Evolutionary conservation across 305 asterid species (phyloP), one percentile per base, ranked within the genome.

Genomic region (Stenogyne calaminthoides): DNA sequence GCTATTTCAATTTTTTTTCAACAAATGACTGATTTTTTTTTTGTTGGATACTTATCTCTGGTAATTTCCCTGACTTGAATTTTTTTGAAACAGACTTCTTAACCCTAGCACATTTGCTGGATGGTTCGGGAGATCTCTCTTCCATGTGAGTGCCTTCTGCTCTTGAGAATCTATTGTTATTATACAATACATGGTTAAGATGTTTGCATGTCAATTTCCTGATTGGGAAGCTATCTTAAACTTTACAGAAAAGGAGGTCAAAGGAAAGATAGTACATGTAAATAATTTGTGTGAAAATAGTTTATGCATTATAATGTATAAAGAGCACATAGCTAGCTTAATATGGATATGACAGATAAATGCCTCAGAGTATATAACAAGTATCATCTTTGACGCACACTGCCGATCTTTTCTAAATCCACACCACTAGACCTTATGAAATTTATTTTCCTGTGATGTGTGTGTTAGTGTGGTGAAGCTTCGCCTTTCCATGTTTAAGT

Each of bases 51-150:
- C 70, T 77, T 49, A 32, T 36, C 19, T 70, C 63, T 62, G 20
- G 66, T 74, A 64, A 69, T 73, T 72, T 52, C 22, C 51, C 81
- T 72, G 75, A 77, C 76, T 64, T 57, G 3, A 34, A 34, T 18
- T 76, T 16, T 40, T 54, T n/a, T 80, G 80, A 62, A 77, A 86
- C 96, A 94, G 99, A 86, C 97, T 91, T 85, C 96, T 94, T 71
- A 94, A 94, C 86, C 99, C 99, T 74, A 94, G 97, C 87, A 94
- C 99, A 39, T 94, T 94, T 81, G 99, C 97, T 69, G 99, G 99
- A 81, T 94, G 99, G 99, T 94, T 94, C 82, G 99, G 99, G 74
- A 88, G 99, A 59, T 88, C 99, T 72, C 97, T 94, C 83, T 94
- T 89, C 81, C 99, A 94, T 76, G 99, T 94, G 76, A 91, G 99